Base-by-base conservation (phyloP, 2,329 filamentous ascomycete genomes). In the Xylariomycetidae sp. region DNA sequence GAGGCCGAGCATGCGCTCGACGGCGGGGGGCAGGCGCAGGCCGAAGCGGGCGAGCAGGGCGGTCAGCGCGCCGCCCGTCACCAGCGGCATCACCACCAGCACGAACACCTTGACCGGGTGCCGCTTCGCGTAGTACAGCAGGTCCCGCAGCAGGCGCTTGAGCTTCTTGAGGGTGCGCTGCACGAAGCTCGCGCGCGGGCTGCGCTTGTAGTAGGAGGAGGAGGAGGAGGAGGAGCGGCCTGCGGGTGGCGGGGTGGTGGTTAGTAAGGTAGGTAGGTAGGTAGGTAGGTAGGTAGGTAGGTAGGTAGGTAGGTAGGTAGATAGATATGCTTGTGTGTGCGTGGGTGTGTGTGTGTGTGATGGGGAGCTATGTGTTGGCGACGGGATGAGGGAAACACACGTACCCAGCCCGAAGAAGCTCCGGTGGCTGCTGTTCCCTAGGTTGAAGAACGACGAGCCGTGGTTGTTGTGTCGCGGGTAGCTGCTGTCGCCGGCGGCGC, bases 31-130 rank as follows among this genome's bases (percentile, higher is more conserved):
- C 43, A 95, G 60, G 42, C 81, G 72, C 40, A 96, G 68, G 15
- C 89, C 89, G 58, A 95, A 84, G 54, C 80, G 78, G 23, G 76
- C 75, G 28, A 95, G 72, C 27, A 95, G 67, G 29, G 82, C 85
- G 7, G 80, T 80, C 46, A 95, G 63, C 18, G 85, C 82, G 19
- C 90, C 90, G 32, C 86, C 86, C 2, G 82, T 88, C 50, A 95
- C 67, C 37, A 96, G 71, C 8, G 90, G 90, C 74, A 95, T 78
- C 50, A 95, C 74, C 42, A 95, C 82, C 42, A 88, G 74, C 68
- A 85, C 70, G 66, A 95, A 85, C 29, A 94, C 85, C 64, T 93
- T 93, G 54, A 87, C 64, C 0, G 89, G 90, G 63, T 95, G 82
- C 23, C 78, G 73, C 56, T 85, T 82, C 50, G 85, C 83, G 63